Conservation (phyloP, 495 filamentous ascomycete species). For the Neurospora sp. region DNA sequence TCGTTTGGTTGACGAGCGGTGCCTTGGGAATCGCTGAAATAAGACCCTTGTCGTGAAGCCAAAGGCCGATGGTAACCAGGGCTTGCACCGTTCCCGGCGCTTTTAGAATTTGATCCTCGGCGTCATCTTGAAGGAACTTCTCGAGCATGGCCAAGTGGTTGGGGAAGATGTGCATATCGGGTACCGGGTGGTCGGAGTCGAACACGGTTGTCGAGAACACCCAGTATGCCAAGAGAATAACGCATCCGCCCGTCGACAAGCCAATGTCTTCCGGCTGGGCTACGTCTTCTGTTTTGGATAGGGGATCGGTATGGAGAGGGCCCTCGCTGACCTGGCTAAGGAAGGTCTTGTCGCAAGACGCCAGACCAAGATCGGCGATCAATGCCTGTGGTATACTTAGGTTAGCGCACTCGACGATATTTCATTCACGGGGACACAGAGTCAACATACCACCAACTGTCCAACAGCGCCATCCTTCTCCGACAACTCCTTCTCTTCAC, state of each 20-base stretch:
- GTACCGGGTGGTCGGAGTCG: constrained; percentile 32
- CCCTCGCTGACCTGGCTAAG: constrained; percentile 22
- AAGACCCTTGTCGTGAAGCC: constrained; percentile 31
- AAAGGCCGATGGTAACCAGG: constrained; percentile 40
- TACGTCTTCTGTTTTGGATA: constrained; percentile 31
- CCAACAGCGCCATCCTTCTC: constrained; percentile 63
- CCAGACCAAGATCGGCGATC: constrained; percentile 55
- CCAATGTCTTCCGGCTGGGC: constrained; percentile 53
- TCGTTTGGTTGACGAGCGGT: constrained; percentile 4
- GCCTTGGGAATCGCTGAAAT: constrained; percentile 15
- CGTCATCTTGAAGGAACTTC: constrained; percentile 45
- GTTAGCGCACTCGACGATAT: constrained; percentile 4
- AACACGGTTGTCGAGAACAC: constrained; percentile 46
- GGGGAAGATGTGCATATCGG: constrained; percentile 51
- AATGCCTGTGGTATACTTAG: constrained; percentile 43
- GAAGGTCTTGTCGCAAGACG: constrained; percentile 20
- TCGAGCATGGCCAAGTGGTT: constrained; percentile 49
- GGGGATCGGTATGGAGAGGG: constrained; percentile 21
- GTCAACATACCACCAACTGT: constrained; percentile 56
- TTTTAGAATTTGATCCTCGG: constrained; percentile 23
- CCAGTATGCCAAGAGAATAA: constrained; percentile 53
- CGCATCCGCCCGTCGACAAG: constrained; percentile 59
- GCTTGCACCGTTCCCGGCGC: constrained; percentile 36
- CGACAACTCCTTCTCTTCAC: constrained; percentile 50
- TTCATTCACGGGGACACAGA: background rate